Evolutionary conservation across 768 basidiomycete species (phyloP).

Genomic region (Solioccasus polychromus): DNA sequence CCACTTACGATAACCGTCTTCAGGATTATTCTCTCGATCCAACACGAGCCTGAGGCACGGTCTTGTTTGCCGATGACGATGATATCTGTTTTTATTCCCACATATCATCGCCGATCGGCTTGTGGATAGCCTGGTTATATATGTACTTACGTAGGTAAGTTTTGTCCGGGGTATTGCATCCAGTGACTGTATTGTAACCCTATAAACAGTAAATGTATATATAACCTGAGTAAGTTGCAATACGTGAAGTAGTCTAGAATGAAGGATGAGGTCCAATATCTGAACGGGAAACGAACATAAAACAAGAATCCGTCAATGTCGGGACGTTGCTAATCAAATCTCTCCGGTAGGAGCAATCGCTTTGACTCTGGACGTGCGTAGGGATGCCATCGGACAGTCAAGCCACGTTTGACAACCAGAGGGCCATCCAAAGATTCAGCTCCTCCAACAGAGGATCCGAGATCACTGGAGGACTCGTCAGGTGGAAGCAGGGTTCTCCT

Average conservation of each 20-base stretch:
- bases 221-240: neutral
- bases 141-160: too few relatives aligned
- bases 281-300: too few relatives aligned
- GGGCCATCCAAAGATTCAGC: slow-evolving; percentile 15
- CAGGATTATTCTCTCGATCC: too few relatives aligned
- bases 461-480: slow-evolving; percentile 12
- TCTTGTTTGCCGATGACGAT: too few relatives aligned
- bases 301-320: neutral
- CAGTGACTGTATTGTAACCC: neutral
- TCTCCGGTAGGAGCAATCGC: slow-evolving; percentile 18
- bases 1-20: too few relatives aligned
- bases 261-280: too few relatives aligned
- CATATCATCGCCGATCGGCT: too few relatives aligned
- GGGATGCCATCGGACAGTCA: slow-evolving; percentile 14
- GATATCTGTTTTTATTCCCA: too few relatives aligned
- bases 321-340: neutral
- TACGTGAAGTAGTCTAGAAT: too few relatives aligned
- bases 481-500: slow-evolving; percentile 10
- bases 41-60: too few relatives aligned
- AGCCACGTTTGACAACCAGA: slow-evolving; percentile 2
- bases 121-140: too few relatives aligned
- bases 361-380: slow-evolving; percentile 15
- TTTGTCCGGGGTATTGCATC: too few relatives aligned
- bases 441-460: neutral
- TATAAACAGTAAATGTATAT: neutral